phyloP scores from a whole-genome alignment of 139 green algal genomes.

The Tetradesmus lagerheimii region DNA sequence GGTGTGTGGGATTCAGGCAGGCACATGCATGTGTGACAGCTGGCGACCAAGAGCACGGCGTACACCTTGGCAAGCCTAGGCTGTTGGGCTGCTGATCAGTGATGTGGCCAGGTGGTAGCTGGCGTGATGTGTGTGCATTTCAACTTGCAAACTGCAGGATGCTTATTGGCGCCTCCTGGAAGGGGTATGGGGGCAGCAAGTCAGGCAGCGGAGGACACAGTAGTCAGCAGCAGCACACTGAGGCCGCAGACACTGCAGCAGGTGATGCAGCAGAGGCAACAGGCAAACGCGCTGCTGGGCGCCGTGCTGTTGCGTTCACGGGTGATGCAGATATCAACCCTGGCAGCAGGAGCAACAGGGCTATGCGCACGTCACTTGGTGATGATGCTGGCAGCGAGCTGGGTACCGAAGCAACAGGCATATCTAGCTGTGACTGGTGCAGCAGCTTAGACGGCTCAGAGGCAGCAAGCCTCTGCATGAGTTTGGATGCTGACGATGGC shows the following conservation, averaged over 20 bases:
- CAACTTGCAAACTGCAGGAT: slow-evolving; percentile 32
- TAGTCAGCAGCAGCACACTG: slow-evolving; percentile 16
- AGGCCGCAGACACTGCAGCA: neutral
- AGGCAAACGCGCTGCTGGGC: neutral
- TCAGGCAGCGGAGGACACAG: neutral
- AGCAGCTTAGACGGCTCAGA: slow-evolving; percentile 41
- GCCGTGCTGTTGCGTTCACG: neutral
- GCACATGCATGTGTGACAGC: too few species aligned
- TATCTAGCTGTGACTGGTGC: neutral
- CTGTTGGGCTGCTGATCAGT: too few species aligned
- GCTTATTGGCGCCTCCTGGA: slow-evolving; percentile 15
- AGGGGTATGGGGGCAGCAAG: neutral
- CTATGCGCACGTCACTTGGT: neutral
- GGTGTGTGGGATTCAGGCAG: too few species aligned
- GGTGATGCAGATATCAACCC: neutral
- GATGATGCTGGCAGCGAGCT: neutral
- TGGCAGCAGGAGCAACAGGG: slow-evolving; percentile 7
- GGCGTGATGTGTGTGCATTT: neutral
- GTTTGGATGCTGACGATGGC: neutral
- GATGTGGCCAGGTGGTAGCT: neutral
- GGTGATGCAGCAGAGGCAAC: neutral
- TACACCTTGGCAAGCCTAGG: too few species aligned
- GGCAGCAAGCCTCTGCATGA: slow-evolving; percentile 35
- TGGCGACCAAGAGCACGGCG: too few species aligned
- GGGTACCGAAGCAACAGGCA: neutral